Conservation (phyloP, 495 filamentous ascomycete species). For the Hyaloscypha bicolor region DNA sequence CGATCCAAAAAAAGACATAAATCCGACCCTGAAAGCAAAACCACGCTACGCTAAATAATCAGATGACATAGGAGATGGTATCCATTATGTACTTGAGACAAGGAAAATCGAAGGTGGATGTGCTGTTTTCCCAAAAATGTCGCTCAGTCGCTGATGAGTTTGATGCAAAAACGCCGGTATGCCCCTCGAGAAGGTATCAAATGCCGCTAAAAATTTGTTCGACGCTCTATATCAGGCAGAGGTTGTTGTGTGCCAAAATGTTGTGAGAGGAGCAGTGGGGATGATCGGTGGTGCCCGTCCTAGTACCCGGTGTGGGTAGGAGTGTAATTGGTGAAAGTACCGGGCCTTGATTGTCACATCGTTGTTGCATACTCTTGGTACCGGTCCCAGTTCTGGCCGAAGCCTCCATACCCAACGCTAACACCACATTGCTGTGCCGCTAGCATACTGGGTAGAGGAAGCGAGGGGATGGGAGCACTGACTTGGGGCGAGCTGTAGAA, state of each 20-base stretch:
- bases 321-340: slow-evolving; percentile 32
- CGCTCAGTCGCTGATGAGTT: slow-evolving; percentile 34
- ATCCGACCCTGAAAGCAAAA: slow-evolving; percentile 27
- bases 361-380: slow-evolving; percentile 63
- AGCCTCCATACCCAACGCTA: slow-evolving; percentile 70
- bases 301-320: slow-evolving; percentile 30
- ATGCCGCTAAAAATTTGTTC: slow-evolving; percentile 35
- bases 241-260: slow-evolving; percentile 7
- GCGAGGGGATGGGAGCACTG: slow-evolving; percentile 71
- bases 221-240: slow-evolving; percentile 21
- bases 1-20: slow-evolving; percentile 11
- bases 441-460: slow-evolving; percentile 90
- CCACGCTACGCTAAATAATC: slow-evolving; percentile 33
- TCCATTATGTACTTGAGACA: slow-evolving; percentile 35
- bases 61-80: slow-evolving; percentile 33
- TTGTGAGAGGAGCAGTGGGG: slow-evolving; percentile 12
- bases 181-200: slow-evolving; percentile 28
- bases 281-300: slow-evolving; percentile 31
- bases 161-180: slow-evolving; percentile 33
- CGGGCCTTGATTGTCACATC: slow-evolving; percentile 61
- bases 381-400: slow-evolving; percentile 65
- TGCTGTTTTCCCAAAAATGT: slow-evolving; percentile 32
- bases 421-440: slow-evolving; percentile 80
- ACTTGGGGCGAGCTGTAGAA: slow-evolving; percentile 63
- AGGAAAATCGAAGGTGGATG: slow-evolving; percentile 23